Evolutionary conservation across 345 rosid species (phyloP).

Genomic region (Acer negundo): DNA sequence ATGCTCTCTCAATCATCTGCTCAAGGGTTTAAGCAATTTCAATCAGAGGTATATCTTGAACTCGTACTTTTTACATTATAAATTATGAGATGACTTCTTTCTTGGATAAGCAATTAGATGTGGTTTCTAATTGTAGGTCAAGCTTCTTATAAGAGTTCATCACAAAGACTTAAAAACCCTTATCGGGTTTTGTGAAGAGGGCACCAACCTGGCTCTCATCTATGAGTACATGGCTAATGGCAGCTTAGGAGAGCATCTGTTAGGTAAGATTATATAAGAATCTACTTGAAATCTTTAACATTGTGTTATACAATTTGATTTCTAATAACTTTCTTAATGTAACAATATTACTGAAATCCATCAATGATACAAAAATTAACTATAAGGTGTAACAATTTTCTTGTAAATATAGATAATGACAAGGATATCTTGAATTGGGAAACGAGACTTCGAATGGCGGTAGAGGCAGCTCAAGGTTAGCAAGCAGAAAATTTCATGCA

Average conservation of each 20-base stretch:
- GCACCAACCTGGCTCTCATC: constrained; percentile 25
- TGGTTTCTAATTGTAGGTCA: constrained; percentile 30
- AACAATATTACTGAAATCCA: no score
- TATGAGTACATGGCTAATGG: constrained; percentile 45
- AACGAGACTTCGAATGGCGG: constrained; percentile 42
- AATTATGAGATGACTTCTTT: background rate
- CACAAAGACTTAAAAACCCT: constrained; percentile 52
- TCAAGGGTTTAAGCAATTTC: constrained; percentile 49
- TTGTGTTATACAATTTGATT: background rate
- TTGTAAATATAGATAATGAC: constrained; percentile 26
- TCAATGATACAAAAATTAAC: background rate
- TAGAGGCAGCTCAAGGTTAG: constrained; percentile 58
- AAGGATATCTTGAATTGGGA: constrained; percentile 37
- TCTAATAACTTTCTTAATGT: background rate
- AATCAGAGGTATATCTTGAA: constrained; percentile 41
- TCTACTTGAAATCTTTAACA: constrained; percentile 11
- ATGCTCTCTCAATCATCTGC: constrained; percentile 47
- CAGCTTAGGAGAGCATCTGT: constrained; percentile 26
- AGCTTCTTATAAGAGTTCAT: constrained; percentile 58
- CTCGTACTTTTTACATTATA: background rate
- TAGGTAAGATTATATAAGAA: constrained; percentile 29
- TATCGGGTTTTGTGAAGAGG: constrained; percentile 43
- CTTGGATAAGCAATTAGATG: background rate
- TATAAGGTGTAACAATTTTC: background rate
- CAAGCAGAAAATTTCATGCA: background rate